phyloP scores from a whole-genome alignment of 2,329 filamentous ascomycete species.

The Bipolaris sorokiniana region DNA sequence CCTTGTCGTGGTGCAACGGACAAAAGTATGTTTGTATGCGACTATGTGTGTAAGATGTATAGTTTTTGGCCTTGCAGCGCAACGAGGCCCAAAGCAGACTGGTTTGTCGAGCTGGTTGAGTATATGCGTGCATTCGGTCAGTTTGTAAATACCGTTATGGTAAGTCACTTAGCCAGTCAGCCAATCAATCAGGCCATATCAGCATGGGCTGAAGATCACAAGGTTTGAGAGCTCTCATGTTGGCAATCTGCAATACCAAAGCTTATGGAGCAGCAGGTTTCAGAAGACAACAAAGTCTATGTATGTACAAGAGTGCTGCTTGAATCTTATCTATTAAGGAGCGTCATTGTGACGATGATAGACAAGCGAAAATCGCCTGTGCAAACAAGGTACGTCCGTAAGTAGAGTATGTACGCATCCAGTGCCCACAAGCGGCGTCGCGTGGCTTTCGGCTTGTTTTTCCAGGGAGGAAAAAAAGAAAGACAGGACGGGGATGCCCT shows the following conservation, averaged over 20 bases:
- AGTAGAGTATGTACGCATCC: too few relatives aligned
- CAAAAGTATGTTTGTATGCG: too few relatives aligned
- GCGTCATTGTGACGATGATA: not conserved
- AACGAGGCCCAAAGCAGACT: not conserved
- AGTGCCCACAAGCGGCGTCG: conserved; percentile 6
- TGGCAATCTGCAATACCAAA: not conserved
- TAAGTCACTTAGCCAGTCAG: not conserved
- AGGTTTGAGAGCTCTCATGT: not conserved
- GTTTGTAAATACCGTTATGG: not conserved
- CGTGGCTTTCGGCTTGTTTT: conserved; percentile 20
- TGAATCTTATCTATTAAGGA: not conserved
- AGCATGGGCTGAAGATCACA: conserved; percentile 14
- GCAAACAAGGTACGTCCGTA: conserved; percentile 1
- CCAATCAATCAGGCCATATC: not conserved
- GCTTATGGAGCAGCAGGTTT: not conserved
- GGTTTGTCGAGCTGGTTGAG: not conserved
- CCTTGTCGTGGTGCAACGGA: not conserved
- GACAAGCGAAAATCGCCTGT: not conserved
- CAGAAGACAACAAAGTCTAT: not conserved
- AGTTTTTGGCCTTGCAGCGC: conserved; percentile 10
- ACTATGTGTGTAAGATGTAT: not conserved
- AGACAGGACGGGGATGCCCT: conserved; percentile 23
- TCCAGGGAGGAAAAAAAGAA: conserved; percentile 12
- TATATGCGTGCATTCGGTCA: not conserved
- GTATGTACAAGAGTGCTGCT: not conserved